Percentiles rank a stretch among this genome's conserved stretches.
Evolutionary conservation across 2,329 filamentous ascomycete species (phyloP).

Genomic region (Seiridium cupressi): DNA sequence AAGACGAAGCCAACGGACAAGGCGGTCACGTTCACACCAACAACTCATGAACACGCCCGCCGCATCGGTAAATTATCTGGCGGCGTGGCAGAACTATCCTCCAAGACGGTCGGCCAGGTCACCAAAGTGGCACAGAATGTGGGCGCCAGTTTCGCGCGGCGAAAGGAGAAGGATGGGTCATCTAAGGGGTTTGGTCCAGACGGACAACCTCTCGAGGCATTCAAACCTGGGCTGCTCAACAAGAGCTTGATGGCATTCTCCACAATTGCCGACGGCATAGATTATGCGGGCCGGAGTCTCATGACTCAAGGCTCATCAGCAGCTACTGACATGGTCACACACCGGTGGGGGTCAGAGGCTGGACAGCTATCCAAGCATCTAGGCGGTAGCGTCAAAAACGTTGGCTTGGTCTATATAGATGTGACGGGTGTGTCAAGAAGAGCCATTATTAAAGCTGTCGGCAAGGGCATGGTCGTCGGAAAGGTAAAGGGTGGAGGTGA

Average conservation of each 20-base stretch:
- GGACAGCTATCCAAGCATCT: conserved; percentile 73
- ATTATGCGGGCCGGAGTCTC: conserved; percentile 78
- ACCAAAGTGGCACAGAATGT: conserved; percentile 85
- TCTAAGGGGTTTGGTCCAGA: conserved; percentile 66
- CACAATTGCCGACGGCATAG: conserved; percentile 90
- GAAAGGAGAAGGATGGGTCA: conserved; percentile 46
- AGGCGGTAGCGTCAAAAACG: conserved; percentile 89
- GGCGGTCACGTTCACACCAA: conserved; percentile 83
- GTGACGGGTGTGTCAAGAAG: conserved; percentile 87
- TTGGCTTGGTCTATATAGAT: conserved; percentile 95
- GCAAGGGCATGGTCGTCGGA: conserved; percentile 92
- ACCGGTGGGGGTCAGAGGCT: conserved; percentile 85
- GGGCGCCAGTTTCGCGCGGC: conserved; percentile 69
- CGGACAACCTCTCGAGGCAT: conserved; percentile 61
- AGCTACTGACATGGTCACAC: conserved; percentile 83
- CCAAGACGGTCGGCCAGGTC: conserved; percentile 84
- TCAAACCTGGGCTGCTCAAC: conserved; percentile 91
- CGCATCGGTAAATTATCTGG: conserved; percentile 86
- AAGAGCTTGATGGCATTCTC: conserved; percentile 96
- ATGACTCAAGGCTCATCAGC: conserved; percentile 72
- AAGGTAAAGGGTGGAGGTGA: conserved; percentile 73
- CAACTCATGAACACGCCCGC: conserved; percentile 81
- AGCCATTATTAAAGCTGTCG: conserved; percentile 90
- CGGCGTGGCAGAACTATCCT: conserved; percentile 74
- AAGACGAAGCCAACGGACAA: conserved; percentile 75